Percentiles rank a stretch among this genome's conserved stretches.
Evolutionary conservation across 352 stramenopile genomes (phyloP).

Genomic region (Phytophthora citricola): DNA sequence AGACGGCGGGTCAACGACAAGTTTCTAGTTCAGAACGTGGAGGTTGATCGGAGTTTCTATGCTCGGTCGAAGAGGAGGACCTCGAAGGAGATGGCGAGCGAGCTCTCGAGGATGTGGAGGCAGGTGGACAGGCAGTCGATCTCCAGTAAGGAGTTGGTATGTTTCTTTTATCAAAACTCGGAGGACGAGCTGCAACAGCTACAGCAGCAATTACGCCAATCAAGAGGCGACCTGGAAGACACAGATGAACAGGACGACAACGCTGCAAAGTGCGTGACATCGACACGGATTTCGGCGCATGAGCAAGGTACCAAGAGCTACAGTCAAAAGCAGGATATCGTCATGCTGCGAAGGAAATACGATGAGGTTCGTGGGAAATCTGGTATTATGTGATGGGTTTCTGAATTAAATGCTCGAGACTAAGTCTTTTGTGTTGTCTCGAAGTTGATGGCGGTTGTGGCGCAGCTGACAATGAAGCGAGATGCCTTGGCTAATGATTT

Average conservation of each 20-base stretch:
- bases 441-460: background rate
- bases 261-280: background rate
- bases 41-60: constrained; percentile 1
- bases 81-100: background rate
- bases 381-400: background rate
- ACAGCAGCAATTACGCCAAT: background rate
- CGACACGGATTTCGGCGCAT: background rate
- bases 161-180: background rate
- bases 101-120: constrained; percentile 1
- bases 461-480: background rate
- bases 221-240: background rate
- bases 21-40: constrained; percentile 4
- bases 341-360: background rate
- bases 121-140: constrained; percentile 6
- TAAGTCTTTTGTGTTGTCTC: background rate
- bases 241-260: background rate
- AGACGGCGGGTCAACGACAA: constrained; percentile 1
- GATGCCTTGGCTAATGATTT: background rate
- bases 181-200: constrained; percentile 3
- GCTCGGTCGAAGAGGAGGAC: background rate
- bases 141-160: background rate
- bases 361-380: background rate
- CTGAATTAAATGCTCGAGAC: background rate
- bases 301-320: background rate
- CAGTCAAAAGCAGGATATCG: background rate